phyloP scores from a whole-genome alignment of 192 early-diverging fungal genomes.

The Podila epigama region DNA sequence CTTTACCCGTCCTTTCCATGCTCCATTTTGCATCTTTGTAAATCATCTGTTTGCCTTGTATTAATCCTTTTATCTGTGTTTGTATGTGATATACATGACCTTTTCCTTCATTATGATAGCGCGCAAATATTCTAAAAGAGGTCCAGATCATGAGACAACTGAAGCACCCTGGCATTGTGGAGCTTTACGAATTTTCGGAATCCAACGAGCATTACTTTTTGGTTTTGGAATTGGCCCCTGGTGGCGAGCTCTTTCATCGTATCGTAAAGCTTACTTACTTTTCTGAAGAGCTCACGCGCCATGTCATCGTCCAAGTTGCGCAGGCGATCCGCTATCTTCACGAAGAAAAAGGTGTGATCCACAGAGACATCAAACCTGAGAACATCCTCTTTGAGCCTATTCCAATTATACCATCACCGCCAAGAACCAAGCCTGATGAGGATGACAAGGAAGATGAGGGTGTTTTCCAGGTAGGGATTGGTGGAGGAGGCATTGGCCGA shows the following conservation, averaged over 20 bases:
- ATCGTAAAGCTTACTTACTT: constrained; percentile 85
- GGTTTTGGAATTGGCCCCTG: constrained; percentile 82
- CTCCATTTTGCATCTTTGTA: background rate
- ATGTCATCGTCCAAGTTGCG: constrained; percentile 89
- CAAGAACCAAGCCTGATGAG: constrained; percentile 57
- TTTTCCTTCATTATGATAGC: constrained; percentile 42
- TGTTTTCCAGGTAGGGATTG: constrained; percentile 71
- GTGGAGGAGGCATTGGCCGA: constrained; percentile 83
- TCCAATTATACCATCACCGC: constrained; percentile 61
- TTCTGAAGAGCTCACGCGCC: constrained; percentile 77
- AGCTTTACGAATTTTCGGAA: constrained; percentile 79
- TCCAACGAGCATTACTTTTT: constrained; percentile 79
- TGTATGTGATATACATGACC: background rate
- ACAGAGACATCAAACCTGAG: constrained; percentile 95
- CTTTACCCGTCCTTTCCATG: background rate
- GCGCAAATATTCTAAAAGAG: constrained; percentile 87
- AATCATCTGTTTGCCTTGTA: background rate
- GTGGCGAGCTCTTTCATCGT: constrained; percentile 91
- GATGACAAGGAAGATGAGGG: constrained; percentile 80
- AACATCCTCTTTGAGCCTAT: constrained; percentile 85
- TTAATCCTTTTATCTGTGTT: background rate
- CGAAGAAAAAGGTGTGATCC: constrained; percentile 80
- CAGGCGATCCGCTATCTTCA: constrained; percentile 86
- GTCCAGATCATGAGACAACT: constrained; percentile 85
- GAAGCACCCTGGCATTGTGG: constrained; percentile 78